These are phyloP conservation scores for Rhizophagus sp. DNA, from an alignment of 192 early-diverging fungal species.

Conservation along the genomic window DNA sequence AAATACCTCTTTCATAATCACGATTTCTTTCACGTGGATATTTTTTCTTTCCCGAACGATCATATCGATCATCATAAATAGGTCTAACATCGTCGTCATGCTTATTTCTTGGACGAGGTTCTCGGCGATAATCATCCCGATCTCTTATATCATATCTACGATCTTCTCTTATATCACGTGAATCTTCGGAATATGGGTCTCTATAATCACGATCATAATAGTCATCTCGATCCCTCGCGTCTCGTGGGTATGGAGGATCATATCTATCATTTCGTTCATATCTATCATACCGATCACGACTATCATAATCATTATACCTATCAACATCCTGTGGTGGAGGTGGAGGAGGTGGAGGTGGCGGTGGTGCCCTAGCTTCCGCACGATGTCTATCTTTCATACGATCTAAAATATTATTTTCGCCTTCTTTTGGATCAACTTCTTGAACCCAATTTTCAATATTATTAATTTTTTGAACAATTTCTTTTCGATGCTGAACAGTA, in stretches of 20 bases:
- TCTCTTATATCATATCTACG: background rate
- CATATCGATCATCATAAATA: conserved; percentile 11
- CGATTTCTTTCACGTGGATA: background rate
- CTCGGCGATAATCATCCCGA: background rate
- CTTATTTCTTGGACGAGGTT: conserved; percentile 13
- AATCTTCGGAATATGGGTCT: background rate
- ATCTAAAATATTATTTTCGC: conserved; percentile 27
- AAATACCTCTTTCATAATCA: background rate
- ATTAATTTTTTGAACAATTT: conserved; percentile 13
- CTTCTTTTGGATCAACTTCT: conserved; percentile 21
- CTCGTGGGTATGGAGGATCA: background rate
- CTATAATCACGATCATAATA: background rate
- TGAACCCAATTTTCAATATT: conserved; percentile 22
- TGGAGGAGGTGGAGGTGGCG: background rate
- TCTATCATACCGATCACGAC: background rate
- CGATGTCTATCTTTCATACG: conserved; percentile 29
- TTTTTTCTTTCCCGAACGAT: background rate
- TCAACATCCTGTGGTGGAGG: background rate
- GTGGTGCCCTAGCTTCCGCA: conserved; percentile 7
- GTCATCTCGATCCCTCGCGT: background rate
- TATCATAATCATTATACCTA: conserved; percentile 12
- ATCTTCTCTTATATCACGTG: conserved; percentile 11
- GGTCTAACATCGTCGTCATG: background rate
- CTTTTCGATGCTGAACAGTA: background rate
- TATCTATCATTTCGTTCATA: conserved; percentile 1